Evolutionary conservation across 208 protist species (phyloP).

Genomic region (Crithidia sp.): DNA sequence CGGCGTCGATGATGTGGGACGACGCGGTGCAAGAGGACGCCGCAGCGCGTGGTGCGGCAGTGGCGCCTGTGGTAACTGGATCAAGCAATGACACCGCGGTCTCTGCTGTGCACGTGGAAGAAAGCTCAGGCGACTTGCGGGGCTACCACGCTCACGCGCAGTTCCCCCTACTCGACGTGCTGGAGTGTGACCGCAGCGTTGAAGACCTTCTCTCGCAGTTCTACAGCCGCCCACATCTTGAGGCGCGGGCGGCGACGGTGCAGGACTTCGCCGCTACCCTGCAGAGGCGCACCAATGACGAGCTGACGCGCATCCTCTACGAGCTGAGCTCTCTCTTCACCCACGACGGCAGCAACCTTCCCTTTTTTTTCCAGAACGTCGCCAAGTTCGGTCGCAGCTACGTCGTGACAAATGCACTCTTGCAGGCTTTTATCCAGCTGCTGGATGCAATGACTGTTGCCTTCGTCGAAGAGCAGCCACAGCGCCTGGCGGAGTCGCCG

Average conservation of each 20-base stretch:
- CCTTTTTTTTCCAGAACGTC: conserved; percentile 65
- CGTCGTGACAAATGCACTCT: conserved; percentile 55
- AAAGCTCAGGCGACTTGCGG: conserved; percentile 11
- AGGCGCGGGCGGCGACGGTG: conserved; percentile 73
- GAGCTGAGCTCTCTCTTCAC: conserved; percentile 75
- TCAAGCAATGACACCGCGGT: background rate
- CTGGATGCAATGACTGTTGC: conserved; percentile 65
- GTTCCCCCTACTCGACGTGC: conserved; percentile 74
- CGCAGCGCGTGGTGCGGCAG: no score
- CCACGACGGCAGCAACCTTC: conserved; percentile 70
- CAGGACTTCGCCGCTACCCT: conserved; percentile 79
- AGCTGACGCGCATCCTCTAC: conserved; percentile 70
- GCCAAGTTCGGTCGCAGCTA: conserved; percentile 79
- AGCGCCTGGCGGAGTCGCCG: conserved; percentile 62
- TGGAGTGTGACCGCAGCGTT: conserved; percentile 74
- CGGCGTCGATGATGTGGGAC: conserved; percentile 4
- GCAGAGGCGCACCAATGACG: conserved; percentile 56
- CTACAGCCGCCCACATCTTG: conserved; percentile 49
- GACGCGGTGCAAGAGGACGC: background rate
- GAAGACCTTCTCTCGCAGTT: conserved; percentile 81
- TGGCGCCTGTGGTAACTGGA: no score
- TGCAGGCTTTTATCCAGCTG: conserved; percentile 66
- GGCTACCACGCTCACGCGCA: conserved; percentile 64
- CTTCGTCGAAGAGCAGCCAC: conserved; percentile 70
- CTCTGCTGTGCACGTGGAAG: background rate